These are phyloP conservation scores for Solanum hybrid DNA, from an alignment of 305 asterid genomes.

Conservation along the genomic window DNA sequence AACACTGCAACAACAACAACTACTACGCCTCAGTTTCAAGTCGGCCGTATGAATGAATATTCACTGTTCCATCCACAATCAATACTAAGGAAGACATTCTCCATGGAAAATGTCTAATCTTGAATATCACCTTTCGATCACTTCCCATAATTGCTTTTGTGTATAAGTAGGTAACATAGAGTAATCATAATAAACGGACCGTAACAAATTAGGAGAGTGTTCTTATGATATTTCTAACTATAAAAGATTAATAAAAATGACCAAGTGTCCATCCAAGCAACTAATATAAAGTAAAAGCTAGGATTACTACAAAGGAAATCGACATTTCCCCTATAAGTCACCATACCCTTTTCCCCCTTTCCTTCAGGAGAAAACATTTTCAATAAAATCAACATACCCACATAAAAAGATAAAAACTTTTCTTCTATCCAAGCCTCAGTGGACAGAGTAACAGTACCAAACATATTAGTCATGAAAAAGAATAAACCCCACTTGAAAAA, in stretches of 20 bases:
- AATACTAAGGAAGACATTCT: too few relatives aligned
- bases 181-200: background rate
- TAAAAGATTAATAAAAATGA: background rate
- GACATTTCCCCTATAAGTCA: background rate
- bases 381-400: background rate
- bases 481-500: background rate
- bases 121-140: background rate
- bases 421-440: background rate
- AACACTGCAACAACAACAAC: background rate
- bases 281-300: background rate
- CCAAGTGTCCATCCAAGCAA: background rate
- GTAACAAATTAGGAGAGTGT: background rate
- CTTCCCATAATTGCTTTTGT: background rate
- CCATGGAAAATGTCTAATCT: background rate
- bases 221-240: background rate
- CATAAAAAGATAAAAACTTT: background rate
- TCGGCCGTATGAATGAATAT: background rate
- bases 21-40: background rate
- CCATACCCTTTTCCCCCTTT: background rate
- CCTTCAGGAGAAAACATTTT: background rate
- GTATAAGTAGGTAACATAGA: background rate
- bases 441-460: background rate
- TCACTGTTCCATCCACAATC: background rate
- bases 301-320: background rate
- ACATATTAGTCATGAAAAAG: background rate